Conservation (phyloP, 1,139 yeast species). For the Saccharomyces hybrid region DNA sequence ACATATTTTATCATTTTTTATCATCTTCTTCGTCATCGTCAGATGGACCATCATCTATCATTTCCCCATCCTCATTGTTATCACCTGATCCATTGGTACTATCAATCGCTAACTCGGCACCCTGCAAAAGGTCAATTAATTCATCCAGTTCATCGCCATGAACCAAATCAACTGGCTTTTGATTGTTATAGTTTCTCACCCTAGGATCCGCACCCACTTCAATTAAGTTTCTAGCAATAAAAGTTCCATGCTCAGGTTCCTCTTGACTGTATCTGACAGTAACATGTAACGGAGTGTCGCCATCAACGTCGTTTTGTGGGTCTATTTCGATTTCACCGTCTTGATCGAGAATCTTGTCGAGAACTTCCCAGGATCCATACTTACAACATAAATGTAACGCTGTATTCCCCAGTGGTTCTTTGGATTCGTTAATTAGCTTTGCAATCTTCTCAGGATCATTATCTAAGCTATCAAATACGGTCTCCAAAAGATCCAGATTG, state of each 20-base stretch:
- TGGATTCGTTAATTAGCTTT: constrained; percentile 56
- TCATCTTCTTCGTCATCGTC: constrained; percentile 27
- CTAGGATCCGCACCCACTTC: constrained; percentile 91
- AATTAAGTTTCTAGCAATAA: constrained; percentile 68
- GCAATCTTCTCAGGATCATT: constrained; percentile 47
- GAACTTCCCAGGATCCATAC: constrained; percentile 78
- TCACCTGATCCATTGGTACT: constrained; percentile 18
- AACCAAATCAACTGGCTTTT: constrained; percentile 70
- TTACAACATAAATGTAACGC: constrained; percentile 77
- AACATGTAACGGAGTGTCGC: constrained; percentile 84
- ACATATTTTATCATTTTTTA: constrained; percentile 1
- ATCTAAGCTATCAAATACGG: constrained; percentile 43
- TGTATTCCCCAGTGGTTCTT: constrained; percentile 76
- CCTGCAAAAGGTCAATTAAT: constrained; percentile 57
- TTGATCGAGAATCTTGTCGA: constrained; percentile 74
- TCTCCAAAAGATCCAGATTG: constrained; percentile 65
- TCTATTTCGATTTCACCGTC: constrained; percentile 84
- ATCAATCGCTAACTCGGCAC: constrained; percentile 69
- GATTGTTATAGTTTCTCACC: constrained; percentile 48
- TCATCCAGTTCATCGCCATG: constrained; percentile 42
- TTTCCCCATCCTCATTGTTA: constrained; percentile 26
- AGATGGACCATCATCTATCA: constrained; percentile 26
- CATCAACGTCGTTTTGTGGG: constrained; percentile 60
- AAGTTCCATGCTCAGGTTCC: constrained; percentile 83
- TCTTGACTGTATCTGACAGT: constrained; percentile 70